These are phyloP conservation scores for Trichomonas gallinae DNA, from an alignment of 208 protist species.

Conservation along the genomic window DNA sequence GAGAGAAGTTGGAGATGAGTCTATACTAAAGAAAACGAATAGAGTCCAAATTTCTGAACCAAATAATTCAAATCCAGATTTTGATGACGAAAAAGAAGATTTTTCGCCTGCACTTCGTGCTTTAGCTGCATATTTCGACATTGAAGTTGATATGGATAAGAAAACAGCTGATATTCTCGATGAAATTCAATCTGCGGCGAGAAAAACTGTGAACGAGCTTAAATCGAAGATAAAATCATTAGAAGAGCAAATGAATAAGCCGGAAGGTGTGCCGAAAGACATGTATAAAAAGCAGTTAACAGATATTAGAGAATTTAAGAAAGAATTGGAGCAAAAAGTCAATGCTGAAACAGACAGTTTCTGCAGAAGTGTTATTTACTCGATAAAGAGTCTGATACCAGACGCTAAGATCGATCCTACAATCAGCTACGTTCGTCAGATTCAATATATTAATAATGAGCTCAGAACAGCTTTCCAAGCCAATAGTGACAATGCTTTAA, in stretches of 20 bases:
- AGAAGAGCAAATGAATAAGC: not conserved
- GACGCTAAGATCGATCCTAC: not conserved
- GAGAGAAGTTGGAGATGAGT: not conserved
- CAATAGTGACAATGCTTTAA: not conserved
- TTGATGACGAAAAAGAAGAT: not conserved
- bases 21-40: not conserved
- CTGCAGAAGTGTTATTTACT: not conserved
- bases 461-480: not conserved
- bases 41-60: not conserved
- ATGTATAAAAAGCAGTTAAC: not conserved
- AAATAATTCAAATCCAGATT: not conserved
- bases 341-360: not conserved
- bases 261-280: not conserved
- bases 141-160: not conserved
- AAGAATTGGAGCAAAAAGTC: not conserved
- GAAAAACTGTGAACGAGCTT: not conserved
- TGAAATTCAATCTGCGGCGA: not conserved
- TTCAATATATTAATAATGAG: not conserved
- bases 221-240: not conserved
- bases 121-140: not conserved
- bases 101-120: not conserved
- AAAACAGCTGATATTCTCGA: not conserved
- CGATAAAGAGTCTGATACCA: not conserved
- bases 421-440: not conserved
- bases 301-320: not conserved